Percentiles rank a stretch among this genome's conserved stretches.
Conservation (phyloP, 345 rosid genomes). For the Stellera chamaejasme region DNA sequence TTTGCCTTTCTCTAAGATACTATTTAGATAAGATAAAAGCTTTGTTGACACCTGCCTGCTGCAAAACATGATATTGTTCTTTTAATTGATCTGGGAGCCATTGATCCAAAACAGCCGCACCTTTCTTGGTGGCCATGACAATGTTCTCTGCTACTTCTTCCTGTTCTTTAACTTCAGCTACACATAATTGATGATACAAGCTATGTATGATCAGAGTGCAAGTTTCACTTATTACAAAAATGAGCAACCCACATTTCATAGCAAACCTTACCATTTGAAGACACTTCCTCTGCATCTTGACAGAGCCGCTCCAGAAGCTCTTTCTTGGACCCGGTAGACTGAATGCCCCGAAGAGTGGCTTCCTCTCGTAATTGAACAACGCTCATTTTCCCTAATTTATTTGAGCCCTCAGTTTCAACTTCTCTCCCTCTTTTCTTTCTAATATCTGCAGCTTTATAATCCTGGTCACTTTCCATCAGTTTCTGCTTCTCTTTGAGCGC, state of each 20-base stretch:
- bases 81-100: constrained; percentile 73
- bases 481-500: constrained; percentile 29
- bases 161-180: background rate
- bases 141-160: constrained; percentile 33
- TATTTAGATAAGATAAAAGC: too few species aligned
- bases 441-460: background rate
- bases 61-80: constrained; percentile 67
- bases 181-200: too few species aligned
- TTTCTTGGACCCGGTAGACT: constrained; percentile 56
- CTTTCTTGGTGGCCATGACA: constrained; percentile 61
- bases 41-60: constrained; percentile 27
- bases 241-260: too few species aligned
- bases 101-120: constrained; percentile 71
- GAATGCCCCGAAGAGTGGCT: constrained; percentile 45
- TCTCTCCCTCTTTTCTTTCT: constrained; percentile 43
- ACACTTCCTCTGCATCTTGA: constrained; percentile 13
- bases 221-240: too few species aligned
- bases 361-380: constrained; percentile 67
- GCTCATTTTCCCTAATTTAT: constrained; percentile 47
- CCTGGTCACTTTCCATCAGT: constrained; percentile 9
- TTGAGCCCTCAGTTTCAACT: constrained; percentile 16
- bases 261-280: constrained; percentile 6
- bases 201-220: too few species aligned
- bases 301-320: constrained; percentile 61
- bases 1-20: too few species aligned